Percentiles rank a stretch among this genome's conserved stretches.
These are phyloP conservation scores for Penicillium alfredii DNA, from an alignment of 495 filamentous ascomycete genomes.

Conservation along the genomic window DNA sequence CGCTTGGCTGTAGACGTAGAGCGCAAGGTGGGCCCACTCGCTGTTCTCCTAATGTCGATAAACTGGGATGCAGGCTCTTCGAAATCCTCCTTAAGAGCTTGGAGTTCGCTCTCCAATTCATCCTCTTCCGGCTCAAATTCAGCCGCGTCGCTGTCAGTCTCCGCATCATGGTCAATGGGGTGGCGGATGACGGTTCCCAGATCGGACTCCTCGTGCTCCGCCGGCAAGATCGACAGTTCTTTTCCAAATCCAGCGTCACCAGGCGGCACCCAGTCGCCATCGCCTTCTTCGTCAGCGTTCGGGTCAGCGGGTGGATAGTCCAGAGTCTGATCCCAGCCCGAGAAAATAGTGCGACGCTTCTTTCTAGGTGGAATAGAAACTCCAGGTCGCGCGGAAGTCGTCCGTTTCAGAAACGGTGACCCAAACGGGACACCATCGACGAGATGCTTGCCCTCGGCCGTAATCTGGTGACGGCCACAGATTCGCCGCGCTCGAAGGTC, in stretches of 20 bases:
- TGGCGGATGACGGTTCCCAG: slow-evolving; percentile 41
- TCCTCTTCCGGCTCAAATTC: slow-evolving; percentile 31
- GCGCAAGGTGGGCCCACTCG: slow-evolving; percentile 12
- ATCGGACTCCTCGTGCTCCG: slow-evolving; percentile 30
- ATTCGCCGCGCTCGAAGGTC: slow-evolving; percentile 71
- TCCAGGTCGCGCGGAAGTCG: slow-evolving; percentile 52
- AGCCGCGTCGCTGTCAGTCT: slow-evolving; percentile 33
- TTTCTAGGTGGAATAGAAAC: slow-evolving; percentile 74
- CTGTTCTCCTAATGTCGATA: slow-evolving; percentile 11
- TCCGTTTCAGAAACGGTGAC: slow-evolving; percentile 55
- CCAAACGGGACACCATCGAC: slow-evolving; percentile 90
- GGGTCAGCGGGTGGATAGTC: slow-evolving; percentile 3
- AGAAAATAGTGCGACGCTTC: slow-evolving; percentile 49
- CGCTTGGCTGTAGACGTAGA: slow-evolving; percentile 14
- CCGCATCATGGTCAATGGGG: slow-evolving; percentile 23
- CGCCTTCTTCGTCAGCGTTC: slow-evolving; percentile 26
- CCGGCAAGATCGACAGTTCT: slow-evolving; percentile 20
- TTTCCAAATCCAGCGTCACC: slow-evolving; percentile 16
- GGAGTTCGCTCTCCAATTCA: slow-evolving; percentile 38
- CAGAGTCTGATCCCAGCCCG: slow-evolving; percentile 26
- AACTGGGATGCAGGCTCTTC: slow-evolving; percentile 24
- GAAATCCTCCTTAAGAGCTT: slow-evolving; percentile 40
- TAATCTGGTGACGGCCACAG: slow-evolving; percentile 80
- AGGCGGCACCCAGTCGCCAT: slow-evolving; percentile 36
- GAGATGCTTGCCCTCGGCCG: slow-evolving; percentile 70